Evolutionary conservation across 2,329 filamentous ascomycete species (phyloP).

Genomic region (Aspergillus sojae): DNA sequence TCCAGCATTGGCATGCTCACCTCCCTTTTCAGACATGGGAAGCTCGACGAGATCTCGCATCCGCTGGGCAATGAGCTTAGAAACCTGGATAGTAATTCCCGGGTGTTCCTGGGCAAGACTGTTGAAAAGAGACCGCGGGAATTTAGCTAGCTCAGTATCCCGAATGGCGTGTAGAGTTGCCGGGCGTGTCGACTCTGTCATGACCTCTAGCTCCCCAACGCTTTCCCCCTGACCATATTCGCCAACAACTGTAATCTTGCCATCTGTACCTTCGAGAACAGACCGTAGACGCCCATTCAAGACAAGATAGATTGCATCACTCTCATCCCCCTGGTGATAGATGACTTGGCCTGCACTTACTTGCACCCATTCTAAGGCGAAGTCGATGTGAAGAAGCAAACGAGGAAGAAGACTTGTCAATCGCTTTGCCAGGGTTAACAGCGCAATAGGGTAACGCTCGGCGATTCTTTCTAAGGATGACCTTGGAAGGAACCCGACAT

Average conservation of each 20-base stretch:
- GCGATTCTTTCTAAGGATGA: slow-evolving; percentile 86
- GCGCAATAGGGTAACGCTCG: slow-evolving; percentile 85
- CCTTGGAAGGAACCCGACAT: slow-evolving; percentile 90
- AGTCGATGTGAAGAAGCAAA: slow-evolving; percentile 93
- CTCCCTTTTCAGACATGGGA: slow-evolving; percentile 67
- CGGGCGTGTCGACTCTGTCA: slow-evolving; percentile 89
- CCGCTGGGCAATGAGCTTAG: slow-evolving; percentile 93
- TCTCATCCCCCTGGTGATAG: slow-evolving; percentile 91
- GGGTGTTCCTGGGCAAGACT: slow-evolving; percentile 96
- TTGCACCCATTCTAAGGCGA: slow-evolving; percentile 97
- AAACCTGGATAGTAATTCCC: slow-evolving; percentile 98
- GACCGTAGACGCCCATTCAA: slow-evolving; percentile 88
- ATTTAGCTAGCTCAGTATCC: slow-evolving; percentile 94
- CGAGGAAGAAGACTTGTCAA: slow-evolving; percentile 86
- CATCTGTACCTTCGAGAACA: slow-evolving; percentile 78
- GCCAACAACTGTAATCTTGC: slow-evolving; percentile 80
- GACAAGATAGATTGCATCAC: slow-evolving; percentile 97
- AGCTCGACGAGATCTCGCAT: slow-evolving; percentile 90
- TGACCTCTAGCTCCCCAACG: slow-evolving; percentile 92
- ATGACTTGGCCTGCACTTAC: slow-evolving; percentile 94
- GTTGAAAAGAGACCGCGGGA: slow-evolving; percentile 94
- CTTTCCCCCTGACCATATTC: slow-evolving; percentile 98
- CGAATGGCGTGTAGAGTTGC: slow-evolving; percentile 94
- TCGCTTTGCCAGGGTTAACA: slow-evolving; percentile 94
- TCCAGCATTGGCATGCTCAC: slow-evolving; percentile 62